These are phyloP conservation scores for Haematococcus sp. DNA, from an alignment of 139 green algal genomes.

Conservation along the genomic window DNA sequence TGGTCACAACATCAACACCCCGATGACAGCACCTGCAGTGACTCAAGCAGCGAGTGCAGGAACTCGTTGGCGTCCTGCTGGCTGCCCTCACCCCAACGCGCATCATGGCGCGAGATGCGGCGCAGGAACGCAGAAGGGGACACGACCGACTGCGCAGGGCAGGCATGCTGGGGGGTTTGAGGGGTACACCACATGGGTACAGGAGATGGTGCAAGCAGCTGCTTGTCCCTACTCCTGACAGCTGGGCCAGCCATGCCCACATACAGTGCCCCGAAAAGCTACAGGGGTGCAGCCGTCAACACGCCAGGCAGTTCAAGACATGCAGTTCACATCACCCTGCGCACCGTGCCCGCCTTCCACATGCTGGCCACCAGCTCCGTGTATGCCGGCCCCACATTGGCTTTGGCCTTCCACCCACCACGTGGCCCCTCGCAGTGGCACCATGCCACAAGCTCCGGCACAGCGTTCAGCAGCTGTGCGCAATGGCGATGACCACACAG, in stretches of 20 bases:
- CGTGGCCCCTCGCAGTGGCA: background rate
- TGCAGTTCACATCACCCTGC: too few relatives aligned
- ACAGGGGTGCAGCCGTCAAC: too few relatives aligned
- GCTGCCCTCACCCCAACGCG: slow-evolving; percentile 52
- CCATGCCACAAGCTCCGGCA: slow-evolving; percentile 48
- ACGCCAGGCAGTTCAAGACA: too few relatives aligned
- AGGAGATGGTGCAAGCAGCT: too few relatives aligned
- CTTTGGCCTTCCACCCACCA: slow-evolving; percentile 16
- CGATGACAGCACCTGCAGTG: slow-evolving; percentile 24
- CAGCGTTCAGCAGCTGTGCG: slow-evolving; percentile 29
- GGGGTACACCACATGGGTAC: too few relatives aligned
- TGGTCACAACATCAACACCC: too few relatives aligned
- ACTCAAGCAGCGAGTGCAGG: slow-evolving; percentile 71
- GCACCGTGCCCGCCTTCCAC: slow-evolving; percentile 15
- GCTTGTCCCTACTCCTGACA: too few relatives aligned
- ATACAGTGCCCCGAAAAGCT: too few relatives aligned
- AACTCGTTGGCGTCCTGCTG: slow-evolving; percentile 67
- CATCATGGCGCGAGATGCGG: slow-evolving; percentile 42
- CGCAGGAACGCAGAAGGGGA: slow-evolving; percentile 33
- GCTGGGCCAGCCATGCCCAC: too few relatives aligned
- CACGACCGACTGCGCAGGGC: background rate
- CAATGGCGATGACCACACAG: too few relatives aligned
- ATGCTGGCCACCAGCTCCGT: slow-evolving; percentile 39
- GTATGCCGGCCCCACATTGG: slow-evolving; percentile 45
- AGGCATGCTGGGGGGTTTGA: background rate